Evolutionary conservation across 2,329 filamentous ascomycete genomes (phyloP).

Genomic region (Sclerotinia borealis): DNA sequence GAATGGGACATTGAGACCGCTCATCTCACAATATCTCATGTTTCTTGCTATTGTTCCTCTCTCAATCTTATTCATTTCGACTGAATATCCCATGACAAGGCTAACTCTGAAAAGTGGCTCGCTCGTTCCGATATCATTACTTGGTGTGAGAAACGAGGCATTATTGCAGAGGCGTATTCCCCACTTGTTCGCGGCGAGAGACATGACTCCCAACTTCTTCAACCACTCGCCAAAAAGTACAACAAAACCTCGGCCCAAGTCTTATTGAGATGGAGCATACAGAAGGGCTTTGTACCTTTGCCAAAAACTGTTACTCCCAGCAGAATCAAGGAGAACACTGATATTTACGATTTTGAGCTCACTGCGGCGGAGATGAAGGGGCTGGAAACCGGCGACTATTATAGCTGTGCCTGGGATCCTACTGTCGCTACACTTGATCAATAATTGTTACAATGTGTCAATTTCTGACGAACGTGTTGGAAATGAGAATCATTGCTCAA

Average conservation of each 20-base stretch:
- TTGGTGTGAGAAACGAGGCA: constrained; percentile 63
- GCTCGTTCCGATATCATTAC: constrained; percentile 69
- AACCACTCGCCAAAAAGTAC: constrained; percentile 63
- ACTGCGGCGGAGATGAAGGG: constrained; percentile 46
- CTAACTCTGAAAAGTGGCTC: constrained; percentile 52
- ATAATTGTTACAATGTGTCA: constrained; percentile 16
- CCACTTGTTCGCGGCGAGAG: constrained; percentile 62
- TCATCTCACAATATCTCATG: too few species aligned
- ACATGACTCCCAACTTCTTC: constrained; percentile 60
- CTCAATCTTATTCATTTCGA: background rate
- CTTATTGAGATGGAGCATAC: constrained; percentile 72
- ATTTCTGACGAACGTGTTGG: background rate
- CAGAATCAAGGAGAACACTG: constrained; percentile 59
- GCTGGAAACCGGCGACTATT: constrained; percentile 46
- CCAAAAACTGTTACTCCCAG: constrained; percentile 67
- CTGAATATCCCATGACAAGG: background rate
- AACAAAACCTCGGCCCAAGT: constrained; percentile 70
- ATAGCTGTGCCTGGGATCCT: constrained; percentile 53
- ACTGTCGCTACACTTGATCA: constrained; percentile 42
- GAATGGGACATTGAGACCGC: too few species aligned
- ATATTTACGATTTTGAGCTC: constrained; percentile 50
- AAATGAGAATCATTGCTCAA: background rate
- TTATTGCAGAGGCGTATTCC: constrained; percentile 59
- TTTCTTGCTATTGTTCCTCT: too few species aligned
- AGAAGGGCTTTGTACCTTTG: constrained; percentile 68